Percentiles rank a stretch among this genome's conserved stretches.
These are phyloP conservation scores for Trifolium repens DNA, from an alignment of 306 rosid species.

Conservation along the genomic window DNA sequence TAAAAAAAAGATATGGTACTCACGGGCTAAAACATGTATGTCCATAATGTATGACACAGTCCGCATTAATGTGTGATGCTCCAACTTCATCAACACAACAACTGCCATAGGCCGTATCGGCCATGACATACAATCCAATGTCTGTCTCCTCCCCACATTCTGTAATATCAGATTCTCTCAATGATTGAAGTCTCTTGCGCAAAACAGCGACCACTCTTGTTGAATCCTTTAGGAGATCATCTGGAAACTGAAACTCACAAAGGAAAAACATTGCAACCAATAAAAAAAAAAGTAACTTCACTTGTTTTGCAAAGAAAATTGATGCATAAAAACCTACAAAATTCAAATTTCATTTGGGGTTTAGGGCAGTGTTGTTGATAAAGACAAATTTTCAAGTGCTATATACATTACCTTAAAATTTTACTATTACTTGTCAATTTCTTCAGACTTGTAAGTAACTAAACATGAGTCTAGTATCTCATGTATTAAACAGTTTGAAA, in stretches of 20 bases:
- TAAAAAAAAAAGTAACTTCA: not conserved
- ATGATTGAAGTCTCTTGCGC: slow-evolving; percentile 50
- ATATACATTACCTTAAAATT: not conserved
- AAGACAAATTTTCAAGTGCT: slow-evolving; percentile 4
- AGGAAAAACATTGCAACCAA: not conserved
- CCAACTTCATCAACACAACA: slow-evolving; percentile 96
- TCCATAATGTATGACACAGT: slow-evolving; percentile 87
- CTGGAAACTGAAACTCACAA: slow-evolving; percentile 70
- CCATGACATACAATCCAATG: slow-evolving; percentile 73
- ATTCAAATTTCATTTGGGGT: not conserved
- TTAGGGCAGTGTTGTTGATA: not conserved
- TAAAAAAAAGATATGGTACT: slow-evolving; percentile 44
- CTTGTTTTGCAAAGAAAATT: not conserved
- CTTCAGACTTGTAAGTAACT: slow-evolving; percentile 14
- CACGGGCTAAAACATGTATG: slow-evolving; percentile 93
- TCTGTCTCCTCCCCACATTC: slow-evolving; percentile 42
- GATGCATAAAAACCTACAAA: not conserved
- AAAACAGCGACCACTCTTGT: slow-evolving; percentile 66
- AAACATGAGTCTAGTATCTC: not conserved
- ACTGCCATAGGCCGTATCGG: slow-evolving; percentile 89
- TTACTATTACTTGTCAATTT: not conserved
- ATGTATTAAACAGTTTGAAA: not conserved
- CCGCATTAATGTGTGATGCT: slow-evolving; percentile 76
- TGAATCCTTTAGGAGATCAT: slow-evolving; percentile 76
- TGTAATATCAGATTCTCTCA: slow-evolving; percentile 38